Evolutionary conservation across 495 filamentous ascomycete species (phyloP).

Genomic region (Aspergillus sclerotioniger): DNA sequence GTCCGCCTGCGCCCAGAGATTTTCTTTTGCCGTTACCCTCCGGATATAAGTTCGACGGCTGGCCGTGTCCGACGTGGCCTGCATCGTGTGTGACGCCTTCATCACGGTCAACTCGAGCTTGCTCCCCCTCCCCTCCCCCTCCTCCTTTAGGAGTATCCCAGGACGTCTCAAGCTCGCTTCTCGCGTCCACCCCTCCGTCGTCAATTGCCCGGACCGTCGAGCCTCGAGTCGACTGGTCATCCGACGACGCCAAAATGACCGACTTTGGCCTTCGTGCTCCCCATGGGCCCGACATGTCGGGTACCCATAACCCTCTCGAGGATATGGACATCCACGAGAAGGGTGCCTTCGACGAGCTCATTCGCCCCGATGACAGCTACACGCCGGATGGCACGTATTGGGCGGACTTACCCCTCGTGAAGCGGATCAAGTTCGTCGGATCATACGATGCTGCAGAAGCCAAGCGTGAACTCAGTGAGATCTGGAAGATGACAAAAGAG

Average conservation of each 20-base stretch:
- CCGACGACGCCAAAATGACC: conserved; percentile 32
- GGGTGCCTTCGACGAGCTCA: conserved; percentile 68
- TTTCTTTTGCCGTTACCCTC: conserved; percentile 15
- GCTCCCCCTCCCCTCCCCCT: conserved; percentile 2
- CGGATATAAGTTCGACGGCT: conserved; percentile 24
- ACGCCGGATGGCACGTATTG: conserved; percentile 79
- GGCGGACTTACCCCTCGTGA: conserved; percentile 70
- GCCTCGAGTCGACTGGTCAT: not conserved
- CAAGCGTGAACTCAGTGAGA: conserved; percentile 57
- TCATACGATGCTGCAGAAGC: conserved; percentile 65
- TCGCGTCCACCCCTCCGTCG: conserved; percentile 12
- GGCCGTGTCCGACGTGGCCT: conserved; percentile 25
- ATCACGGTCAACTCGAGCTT: conserved; percentile 15
- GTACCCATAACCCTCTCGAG: conserved; percentile 48
- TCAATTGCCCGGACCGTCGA: not conserved
- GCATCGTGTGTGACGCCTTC: conserved; percentile 22
- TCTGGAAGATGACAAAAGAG: conserved; percentile 74
- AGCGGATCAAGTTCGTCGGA: conserved; percentile 70
- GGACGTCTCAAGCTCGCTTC: conserved; percentile 13
- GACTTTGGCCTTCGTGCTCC: conserved; percentile 56
- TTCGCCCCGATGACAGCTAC: conserved; percentile 82
- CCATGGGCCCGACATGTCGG: conserved; percentile 55
- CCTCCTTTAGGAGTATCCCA: conserved; percentile 8
- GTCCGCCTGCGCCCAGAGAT: conserved; percentile 22
- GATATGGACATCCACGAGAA: conserved; percentile 62